Conservation (phyloP, 2,329 filamentous ascomycete genomes). For the Ophiostoma tasmaniense region DNA sequence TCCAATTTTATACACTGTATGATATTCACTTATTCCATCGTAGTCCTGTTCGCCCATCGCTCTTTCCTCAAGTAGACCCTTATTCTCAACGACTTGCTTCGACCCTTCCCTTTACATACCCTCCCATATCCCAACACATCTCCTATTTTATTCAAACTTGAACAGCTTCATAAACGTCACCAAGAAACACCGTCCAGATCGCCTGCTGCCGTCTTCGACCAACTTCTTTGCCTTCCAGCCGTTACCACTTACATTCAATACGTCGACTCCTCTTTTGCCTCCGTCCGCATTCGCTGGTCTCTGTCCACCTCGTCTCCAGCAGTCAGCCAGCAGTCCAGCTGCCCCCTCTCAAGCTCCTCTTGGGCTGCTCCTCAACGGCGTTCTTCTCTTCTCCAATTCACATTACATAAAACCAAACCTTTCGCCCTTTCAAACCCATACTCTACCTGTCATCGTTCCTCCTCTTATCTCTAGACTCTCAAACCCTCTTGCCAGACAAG, state of each 20-base stretch:
- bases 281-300: not conserved
- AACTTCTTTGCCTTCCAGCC: not conserved
- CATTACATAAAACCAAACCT: slow-evolving; percentile 43
- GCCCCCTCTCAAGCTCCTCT: slow-evolving; percentile 18
- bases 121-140: not conserved
- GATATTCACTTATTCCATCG: not conserved
- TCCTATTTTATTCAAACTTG: not conserved
- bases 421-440: slow-evolving; percentile 35
- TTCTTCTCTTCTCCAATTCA: slow-evolving; percentile 29
- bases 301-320: too few relatives aligned
- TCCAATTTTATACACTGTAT: not conserved
- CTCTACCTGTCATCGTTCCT: slow-evolving; percentile 33
- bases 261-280: slow-evolving; percentile 8
- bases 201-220: not conserved
- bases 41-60: not conserved
- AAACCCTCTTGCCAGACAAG: slow-evolving; percentile 11
- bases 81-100: slow-evolving; percentile 10
- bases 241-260: not conserved
- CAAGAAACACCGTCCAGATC: not conserved
- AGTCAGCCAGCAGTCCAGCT: too few relatives aligned
- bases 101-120: slow-evolving; percentile 17
- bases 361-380: slow-evolving; percentile 22
- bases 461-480: slow-evolving; percentile 31
- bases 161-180: not conserved
- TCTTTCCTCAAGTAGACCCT: not conserved